phyloP scores from a whole-genome alignment of 1,284 basidiomycete genomes.

The Sporisorium graminicola region DNA sequence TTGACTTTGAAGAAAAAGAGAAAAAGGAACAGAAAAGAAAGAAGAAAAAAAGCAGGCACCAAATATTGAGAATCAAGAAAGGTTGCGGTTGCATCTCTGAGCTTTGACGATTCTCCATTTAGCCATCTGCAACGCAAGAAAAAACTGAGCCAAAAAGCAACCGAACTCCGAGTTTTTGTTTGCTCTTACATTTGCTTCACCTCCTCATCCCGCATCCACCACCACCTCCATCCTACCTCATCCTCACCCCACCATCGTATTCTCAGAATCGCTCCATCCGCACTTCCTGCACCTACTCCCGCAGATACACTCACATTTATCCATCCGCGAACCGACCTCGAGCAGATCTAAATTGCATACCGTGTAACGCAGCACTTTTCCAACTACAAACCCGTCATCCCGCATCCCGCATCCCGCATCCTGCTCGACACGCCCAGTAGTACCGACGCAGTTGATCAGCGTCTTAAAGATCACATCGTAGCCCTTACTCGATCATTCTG shows the following conservation, averaged over 20 bases:
- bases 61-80: neutral
- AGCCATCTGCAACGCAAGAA: neutral
- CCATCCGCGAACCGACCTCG: neutral
- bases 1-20: neutral
- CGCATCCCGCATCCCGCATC: neutral
- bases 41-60: neutral
- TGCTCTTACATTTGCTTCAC: slow-evolving; percentile 1
- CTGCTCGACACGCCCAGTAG: neutral
- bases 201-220: neutral
- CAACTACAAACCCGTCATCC: neutral
- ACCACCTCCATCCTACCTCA: neutral
- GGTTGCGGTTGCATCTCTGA: neutral
- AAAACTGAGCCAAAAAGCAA: neutral
- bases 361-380: neutral
- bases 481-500: neutral
- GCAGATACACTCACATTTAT: neutral
- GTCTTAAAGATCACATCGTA: neutral
- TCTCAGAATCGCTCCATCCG: neutral
- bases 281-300: neutral
- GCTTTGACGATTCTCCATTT: neutral
- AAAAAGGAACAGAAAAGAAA: neutral
- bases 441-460: neutral
- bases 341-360: neutral
- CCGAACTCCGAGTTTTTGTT: slow-evolving; percentile 13
- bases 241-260: neutral